Base-by-base conservation (phyloP, 345 rosid species). In the Eucalyptus sideroxylon region DNA sequence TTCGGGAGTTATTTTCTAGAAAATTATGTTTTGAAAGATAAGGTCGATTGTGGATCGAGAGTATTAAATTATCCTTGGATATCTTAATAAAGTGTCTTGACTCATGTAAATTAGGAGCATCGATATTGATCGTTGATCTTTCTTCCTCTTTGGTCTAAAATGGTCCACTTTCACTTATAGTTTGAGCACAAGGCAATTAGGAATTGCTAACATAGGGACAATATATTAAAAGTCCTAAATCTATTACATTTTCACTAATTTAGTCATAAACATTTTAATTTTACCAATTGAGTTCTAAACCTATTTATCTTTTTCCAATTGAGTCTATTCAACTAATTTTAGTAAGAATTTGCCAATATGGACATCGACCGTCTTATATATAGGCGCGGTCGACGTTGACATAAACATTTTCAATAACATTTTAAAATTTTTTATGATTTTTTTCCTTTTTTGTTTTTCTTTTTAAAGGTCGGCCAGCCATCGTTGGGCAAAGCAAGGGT, bases 301-400 rank as follows among this genome's bases (percentile, higher is more conserved):
- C 24, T 53, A 53, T 53, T 53, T 3, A 17, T 53, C 0, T 53
- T 53, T 17, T 53, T 53, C 0, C 24, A 53, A 53, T 53, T 53
- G 2, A 53, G 56, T 19, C 10, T 53, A 19, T 53, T 53, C 2
- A 53, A 53, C 24, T 53, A 53, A 53, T 19, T 53, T 53, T 53
- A 2, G 11, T 0, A 53, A 53, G 10, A 53, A 53, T 19, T 0
- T 3, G 24, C 24, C 0, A 53, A 53, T 53, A 53, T 53, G 59
- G 59, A 53, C 0, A 19, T 19, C 1, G 0, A 53, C 1, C 24
- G 4, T 53, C 11, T 53, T 53, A 53, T 8, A 53, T 17, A n/a
- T n/a, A n/a, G 9, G 2, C 24, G 1, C 0, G 0, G 10, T 19
- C 0, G 4, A 10, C 4, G 0, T 17, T 19, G 24, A 53, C 11